These are phyloP conservation scores for Emmonsiellopsis sp. DNA, from an alignment of 2,329 filamentous ascomycete genomes.

Conservation along the genomic window DNA sequence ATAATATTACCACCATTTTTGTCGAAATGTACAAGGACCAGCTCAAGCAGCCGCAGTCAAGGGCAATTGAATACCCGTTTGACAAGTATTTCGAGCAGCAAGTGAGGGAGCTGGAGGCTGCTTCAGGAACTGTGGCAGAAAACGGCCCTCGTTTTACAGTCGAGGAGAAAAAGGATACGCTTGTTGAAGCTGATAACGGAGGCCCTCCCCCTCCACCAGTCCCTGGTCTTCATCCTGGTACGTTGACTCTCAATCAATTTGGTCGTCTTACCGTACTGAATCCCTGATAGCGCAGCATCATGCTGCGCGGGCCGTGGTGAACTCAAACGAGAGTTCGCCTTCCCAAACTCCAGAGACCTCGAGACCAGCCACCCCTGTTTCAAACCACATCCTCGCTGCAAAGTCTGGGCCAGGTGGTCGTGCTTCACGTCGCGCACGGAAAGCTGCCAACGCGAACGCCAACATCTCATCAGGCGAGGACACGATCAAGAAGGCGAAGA, in stretches of 20 bases:
- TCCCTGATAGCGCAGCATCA: slow-evolving; percentile 31
- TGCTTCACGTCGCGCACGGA: slow-evolving; percentile 71
- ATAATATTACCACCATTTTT: slow-evolving; percentile 90
- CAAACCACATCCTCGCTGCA: slow-evolving; percentile 40
- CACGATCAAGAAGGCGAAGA: slow-evolving; percentile 49
- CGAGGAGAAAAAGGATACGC: slow-evolving; percentile 37
- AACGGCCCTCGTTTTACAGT: slow-evolving; percentile 32
- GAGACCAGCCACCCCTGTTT: slow-evolving; percentile 64
- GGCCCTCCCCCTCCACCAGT: slow-evolving; percentile 43
- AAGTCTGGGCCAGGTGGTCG: slow-evolving; percentile 64
- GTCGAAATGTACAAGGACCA: slow-evolving; percentile 83
- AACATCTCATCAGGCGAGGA: slow-evolving; percentile 75
- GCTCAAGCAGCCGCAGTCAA: slow-evolving; percentile 70
- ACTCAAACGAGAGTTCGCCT: slow-evolving; percentile 61
- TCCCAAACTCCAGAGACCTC: slow-evolving; percentile 65
- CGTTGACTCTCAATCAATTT: slow-evolving; percentile 1
- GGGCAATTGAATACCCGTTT: slow-evolving; percentile 73
- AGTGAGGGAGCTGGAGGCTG: slow-evolving; percentile 59
- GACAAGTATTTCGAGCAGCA: slow-evolving; percentile 94
- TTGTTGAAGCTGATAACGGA: slow-evolving; percentile 41
- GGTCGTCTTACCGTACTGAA: slow-evolving; percentile 15
- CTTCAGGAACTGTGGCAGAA: slow-evolving; percentile 31
- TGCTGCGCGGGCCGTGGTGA: slow-evolving; percentile 33
- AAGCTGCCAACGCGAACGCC: slow-evolving; percentile 46
- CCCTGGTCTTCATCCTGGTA: slow-evolving; percentile 44